These are phyloP conservation scores for Rhizopogon roseolus DNA, from an alignment of 768 basidiomycete genomes.

Conservation along the genomic window DNA sequence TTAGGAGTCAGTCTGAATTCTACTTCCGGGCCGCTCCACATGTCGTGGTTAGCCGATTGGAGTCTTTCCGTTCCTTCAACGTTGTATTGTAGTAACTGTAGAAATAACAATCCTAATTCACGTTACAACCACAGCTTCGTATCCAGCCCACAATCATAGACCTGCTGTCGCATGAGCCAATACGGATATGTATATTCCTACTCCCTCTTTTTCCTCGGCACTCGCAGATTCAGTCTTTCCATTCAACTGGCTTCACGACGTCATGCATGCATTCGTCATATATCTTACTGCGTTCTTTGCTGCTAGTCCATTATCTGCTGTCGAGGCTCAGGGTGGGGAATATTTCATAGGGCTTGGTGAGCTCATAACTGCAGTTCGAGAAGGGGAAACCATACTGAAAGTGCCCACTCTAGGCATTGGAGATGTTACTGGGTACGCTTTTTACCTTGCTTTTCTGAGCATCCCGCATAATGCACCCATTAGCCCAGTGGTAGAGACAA, in stretches of 20 bases:
- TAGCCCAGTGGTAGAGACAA: constrained; percentile 76
- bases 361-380: not conserved
- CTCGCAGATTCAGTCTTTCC: constrained; percentile 11
- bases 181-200: constrained; percentile 17
- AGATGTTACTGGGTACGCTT: constrained; percentile 65
- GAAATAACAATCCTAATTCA: too few relatives aligned
- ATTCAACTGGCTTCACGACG: constrained; percentile 25
- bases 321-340: constrained; percentile 14
- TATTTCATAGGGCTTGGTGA: constrained; percentile 22
- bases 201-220: constrained; percentile 15
- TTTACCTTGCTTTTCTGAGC: not conserved
- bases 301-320: constrained; percentile 18
- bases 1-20: too few relatives aligned
- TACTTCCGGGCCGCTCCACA: too few relatives aligned
- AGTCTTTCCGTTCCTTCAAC: too few relatives aligned
- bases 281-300: constrained; percentile 42
- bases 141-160: too few relatives aligned
- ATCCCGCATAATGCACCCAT: constrained; percentile 3
- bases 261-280: constrained; percentile 35
- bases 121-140: too few relatives aligned
- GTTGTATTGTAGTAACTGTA: too few relatives aligned
- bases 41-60: too few relatives aligned
- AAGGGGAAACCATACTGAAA: not conserved
- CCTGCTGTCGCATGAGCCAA: not conserved
- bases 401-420: constrained; percentile 46